phyloP scores from a whole-genome alignment of 371 early-diverging fungal genomes.

The Mortierella sp. region DNA sequence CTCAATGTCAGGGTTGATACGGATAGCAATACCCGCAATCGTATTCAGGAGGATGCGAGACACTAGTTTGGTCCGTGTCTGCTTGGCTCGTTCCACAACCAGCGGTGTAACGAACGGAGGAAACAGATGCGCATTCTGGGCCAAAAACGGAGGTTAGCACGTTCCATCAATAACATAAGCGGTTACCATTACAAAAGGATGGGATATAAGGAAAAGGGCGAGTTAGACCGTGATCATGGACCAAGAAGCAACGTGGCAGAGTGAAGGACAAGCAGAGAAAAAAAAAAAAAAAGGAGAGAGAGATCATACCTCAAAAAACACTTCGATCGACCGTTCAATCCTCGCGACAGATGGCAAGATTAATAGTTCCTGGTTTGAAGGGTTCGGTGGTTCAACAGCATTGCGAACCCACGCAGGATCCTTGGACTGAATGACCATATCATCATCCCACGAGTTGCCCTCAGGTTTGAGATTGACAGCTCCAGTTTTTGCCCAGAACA shows the following conservation, averaged over 20 bases:
- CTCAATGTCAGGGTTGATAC: slow-evolving; percentile 43
- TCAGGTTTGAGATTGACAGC: slow-evolving; percentile 48
- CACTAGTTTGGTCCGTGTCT: slow-evolving; percentile 29
- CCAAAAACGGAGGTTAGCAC: too few relatives aligned
- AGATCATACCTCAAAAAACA: slow-evolving; percentile 24
- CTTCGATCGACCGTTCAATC: slow-evolving; percentile 38
- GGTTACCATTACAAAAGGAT: neutral
- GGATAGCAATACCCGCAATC: slow-evolving; percentile 38
- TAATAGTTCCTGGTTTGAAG: slow-evolving; percentile 38
- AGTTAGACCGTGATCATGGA: neutral
- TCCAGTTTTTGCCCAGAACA: slow-evolving; percentile 45
- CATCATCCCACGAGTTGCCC: slow-evolving; percentile 52
- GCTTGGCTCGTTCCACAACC: slow-evolving; percentile 38
- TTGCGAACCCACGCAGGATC: slow-evolving; percentile 50
- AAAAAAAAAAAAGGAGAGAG: neutral
- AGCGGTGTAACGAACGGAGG: slow-evolving; percentile 39
- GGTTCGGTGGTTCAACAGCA: slow-evolving; percentile 24
- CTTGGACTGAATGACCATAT: slow-evolving; percentile 50
- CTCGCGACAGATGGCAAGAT: slow-evolving; percentile 42
- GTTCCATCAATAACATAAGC: too few relatives aligned
- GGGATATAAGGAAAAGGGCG: neutral
- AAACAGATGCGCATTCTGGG: slow-evolving; percentile 37
- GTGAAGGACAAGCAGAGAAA: neutral
- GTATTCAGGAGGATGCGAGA: slow-evolving; percentile 45
- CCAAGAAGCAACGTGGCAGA: neutral